Evolutionary conservation across 768 basidiomycete genomes (phyloP).

Genomic region (Paxillus ammoniavirescens): DNA sequence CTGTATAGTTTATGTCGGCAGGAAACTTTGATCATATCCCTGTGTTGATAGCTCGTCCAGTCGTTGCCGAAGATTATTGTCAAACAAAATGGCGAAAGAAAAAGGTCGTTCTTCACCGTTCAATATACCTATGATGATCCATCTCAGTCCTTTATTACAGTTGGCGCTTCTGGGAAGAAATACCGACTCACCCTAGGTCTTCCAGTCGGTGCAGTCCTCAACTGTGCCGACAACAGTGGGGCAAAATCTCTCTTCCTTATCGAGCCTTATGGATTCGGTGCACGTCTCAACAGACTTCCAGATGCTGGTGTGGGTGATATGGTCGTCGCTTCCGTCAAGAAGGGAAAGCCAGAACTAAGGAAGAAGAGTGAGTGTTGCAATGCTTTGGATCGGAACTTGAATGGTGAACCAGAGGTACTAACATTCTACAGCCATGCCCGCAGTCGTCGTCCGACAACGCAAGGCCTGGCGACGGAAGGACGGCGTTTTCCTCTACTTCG

Average conservation of each 20-base stretch:
- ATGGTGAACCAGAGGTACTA: background rate
- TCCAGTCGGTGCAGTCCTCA: slow-evolving; percentile 90
- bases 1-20: too few species aligned
- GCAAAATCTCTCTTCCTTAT: slow-evolving; percentile 96
- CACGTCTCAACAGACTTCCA: slow-evolving; percentile 95
- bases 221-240: slow-evolving; percentile 99
- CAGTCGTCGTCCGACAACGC: slow-evolving; percentile 94
- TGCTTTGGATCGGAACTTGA: too few species aligned
- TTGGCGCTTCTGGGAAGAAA: slow-evolving; percentile 85
- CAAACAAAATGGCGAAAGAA: too few species aligned
- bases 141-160: slow-evolving; percentile 22
- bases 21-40: too few species aligned
- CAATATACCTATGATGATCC: too few species aligned
- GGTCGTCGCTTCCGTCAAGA: slow-evolving; percentile 97
- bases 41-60: too few species aligned
- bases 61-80: too few species aligned
- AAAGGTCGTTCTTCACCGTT: too few species aligned
- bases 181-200: slow-evolving; percentile 95
- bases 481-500: slow-evolving; percentile 98
- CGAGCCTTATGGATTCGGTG: slow-evolving; percentile 93
- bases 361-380: slow-evolving; percentile 84
- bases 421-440: slow-evolving; percentile 79
- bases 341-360: slow-evolving; percentile 98
- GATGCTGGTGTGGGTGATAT: slow-evolving; percentile 95
- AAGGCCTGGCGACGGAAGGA: slow-evolving; percentile 98